A percentile compares a stretch with the other conserved stretches of the same genome.
Evolutionary conservation across 192 early-diverging fungal genomes (phyloP).

Genomic region (Paraglomus brasilianum): DNA sequence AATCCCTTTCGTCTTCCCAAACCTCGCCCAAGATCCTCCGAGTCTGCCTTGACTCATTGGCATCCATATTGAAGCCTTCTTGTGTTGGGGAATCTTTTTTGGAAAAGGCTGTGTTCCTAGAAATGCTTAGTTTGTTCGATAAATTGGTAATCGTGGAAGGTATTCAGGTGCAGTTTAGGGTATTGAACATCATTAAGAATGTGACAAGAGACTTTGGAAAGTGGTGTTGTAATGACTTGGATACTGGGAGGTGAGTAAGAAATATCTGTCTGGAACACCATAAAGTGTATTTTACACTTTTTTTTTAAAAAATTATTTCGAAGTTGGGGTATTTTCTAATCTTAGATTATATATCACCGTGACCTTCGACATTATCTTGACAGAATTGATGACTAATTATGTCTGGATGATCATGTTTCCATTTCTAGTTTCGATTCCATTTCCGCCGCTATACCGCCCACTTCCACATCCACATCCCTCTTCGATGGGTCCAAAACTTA

Average conservation of each 20-base stretch:
- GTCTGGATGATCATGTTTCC: too few species aligned
- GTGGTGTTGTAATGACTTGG: slow-evolving; percentile 41
- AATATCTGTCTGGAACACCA: background rate
- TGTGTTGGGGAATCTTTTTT: slow-evolving; percentile 43
- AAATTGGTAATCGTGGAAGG: slow-evolving; percentile 63
- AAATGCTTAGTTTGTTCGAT: slow-evolving; percentile 70
- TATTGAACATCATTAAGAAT: slow-evolving; percentile 43
- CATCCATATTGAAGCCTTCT: slow-evolving; percentile 52
- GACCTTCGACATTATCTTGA: too few species aligned
- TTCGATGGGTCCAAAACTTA: slow-evolving; percentile 36
- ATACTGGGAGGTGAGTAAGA: slow-evolving; percentile 26
- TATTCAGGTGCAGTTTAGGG: slow-evolving; percentile 11
- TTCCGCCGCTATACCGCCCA: too few species aligned
- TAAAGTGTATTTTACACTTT: background rate
- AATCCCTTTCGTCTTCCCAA: background rate
- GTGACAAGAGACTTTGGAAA: slow-evolving; percentile 44
- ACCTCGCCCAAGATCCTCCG: slow-evolving; percentile 31
- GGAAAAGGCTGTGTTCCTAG: slow-evolving; percentile 55
- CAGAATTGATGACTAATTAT: background rate
- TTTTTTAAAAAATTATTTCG: slow-evolving; percentile 1
- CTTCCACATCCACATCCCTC: background rate
- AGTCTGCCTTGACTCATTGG: slow-evolving; percentile 54
- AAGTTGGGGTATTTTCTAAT: background rate
- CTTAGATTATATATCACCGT: too few species aligned
- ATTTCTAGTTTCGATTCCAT: too few species aligned